phyloP scores from a whole-genome alignment of 1,139 yeast species.

The Saccharomyces pastorianus region DNA sequence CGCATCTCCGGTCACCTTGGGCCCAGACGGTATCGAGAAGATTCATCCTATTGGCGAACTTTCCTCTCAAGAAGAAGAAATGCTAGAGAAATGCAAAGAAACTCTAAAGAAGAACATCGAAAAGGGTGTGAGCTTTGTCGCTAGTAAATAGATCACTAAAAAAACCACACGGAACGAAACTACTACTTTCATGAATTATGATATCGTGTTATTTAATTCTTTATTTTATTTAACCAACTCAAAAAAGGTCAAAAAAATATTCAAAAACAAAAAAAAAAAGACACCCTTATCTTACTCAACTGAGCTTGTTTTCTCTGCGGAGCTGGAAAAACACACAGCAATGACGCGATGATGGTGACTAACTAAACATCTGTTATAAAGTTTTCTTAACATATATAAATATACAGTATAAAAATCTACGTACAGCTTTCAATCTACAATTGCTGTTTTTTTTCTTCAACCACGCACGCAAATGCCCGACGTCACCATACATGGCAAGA shows the following conservation, averaged over 20 bases:
- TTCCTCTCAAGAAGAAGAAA: conserved; percentile 57
- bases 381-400: neutral
- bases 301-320: neutral
- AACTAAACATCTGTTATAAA: neutral
- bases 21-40: conserved; percentile 81
- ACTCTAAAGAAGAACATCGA: conserved; percentile 68
- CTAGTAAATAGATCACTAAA: conserved; percentile 10
- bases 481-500: conserved; percentile 11
- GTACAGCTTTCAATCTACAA: neutral
- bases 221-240: neutral
- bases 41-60: conserved; percentile 55
- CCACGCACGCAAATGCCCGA: neutral
- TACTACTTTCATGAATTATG: neutral
- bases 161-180: too few relatives aligned
- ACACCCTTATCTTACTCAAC: neutral
- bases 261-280: neutral
- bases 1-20: conserved; percentile 84
- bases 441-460: too few relatives aligned
- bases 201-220: neutral
- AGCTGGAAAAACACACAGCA: neutral
- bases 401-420: neutral
- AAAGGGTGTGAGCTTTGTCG: conserved; percentile 62
- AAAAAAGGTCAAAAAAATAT: neutral
- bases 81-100: conserved; percentile 73
- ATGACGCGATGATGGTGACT: neutral